Percentiles rank a stretch among this genome's conserved stretches.
Evolutionary conservation across 345 rosid species (phyloP).

Genomic region (Garcia nutans): DNA sequence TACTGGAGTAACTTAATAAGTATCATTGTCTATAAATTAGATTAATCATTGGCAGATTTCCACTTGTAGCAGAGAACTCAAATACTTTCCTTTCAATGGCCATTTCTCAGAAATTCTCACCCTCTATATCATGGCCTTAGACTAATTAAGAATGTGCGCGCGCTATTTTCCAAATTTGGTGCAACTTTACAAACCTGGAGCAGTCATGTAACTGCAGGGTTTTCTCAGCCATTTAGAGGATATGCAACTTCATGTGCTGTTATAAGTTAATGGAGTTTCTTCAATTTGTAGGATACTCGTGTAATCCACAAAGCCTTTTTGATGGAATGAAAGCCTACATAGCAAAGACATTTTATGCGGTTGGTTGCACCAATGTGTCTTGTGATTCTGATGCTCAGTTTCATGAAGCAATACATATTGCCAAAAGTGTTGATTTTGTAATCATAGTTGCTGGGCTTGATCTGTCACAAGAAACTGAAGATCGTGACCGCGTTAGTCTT

Average conservation of each 20-base stretch:
- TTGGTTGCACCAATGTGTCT: slow-evolving; percentile 66
- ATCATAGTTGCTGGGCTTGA: slow-evolving; percentile 78
- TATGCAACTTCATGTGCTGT: slow-evolving; percentile 8
- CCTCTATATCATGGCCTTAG: background rate
- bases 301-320: slow-evolving; percentile 60
- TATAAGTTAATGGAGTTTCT: slow-evolving; percentile 2
- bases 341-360: slow-evolving; percentile 42
- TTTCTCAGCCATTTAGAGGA: slow-evolving; percentile 14
- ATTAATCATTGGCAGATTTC: slow-evolving; percentile 7
- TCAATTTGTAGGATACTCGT: slow-evolving; percentile 56
- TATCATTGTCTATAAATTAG: background rate
- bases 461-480: slow-evolving; percentile 85
- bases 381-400: slow-evolving; percentile 54
- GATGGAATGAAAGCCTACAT: slow-evolving; percentile 52
- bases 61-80: background rate
- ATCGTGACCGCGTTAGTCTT: slow-evolving; percentile 76
- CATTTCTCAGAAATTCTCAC: background rate
- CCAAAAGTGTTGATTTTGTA: slow-evolving; percentile 60
- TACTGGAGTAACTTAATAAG: background rate
- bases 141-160: background rate
- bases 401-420: slow-evolving; percentile 52
- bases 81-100: background rate
- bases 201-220: background rate
- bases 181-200: background rate
- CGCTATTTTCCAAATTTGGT: background rate